These are phyloP conservation scores for Paxillus rubicundulus DNA, from an alignment of 768 basidiomycete species.

Conservation along the genomic window DNA sequence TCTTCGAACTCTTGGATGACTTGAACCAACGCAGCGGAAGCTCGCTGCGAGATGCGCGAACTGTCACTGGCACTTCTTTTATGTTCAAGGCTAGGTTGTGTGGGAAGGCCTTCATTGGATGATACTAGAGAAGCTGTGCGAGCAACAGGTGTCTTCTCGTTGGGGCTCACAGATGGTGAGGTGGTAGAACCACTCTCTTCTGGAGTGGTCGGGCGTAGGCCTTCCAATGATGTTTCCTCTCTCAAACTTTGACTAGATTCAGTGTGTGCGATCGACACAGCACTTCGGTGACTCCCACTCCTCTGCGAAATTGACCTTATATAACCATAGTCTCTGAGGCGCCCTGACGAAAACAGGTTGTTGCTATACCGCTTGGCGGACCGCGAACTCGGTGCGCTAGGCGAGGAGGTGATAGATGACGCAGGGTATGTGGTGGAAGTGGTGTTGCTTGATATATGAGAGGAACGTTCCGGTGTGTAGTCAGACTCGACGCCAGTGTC, in stretches of 20 bases:
- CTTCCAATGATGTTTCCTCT: slow-evolving; percentile 43
- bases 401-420: slow-evolving; percentile 41
- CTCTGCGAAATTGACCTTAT: slow-evolving; percentile 53
- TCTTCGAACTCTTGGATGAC: slow-evolving; percentile 77
- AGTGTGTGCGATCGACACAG: slow-evolving; percentile 46
- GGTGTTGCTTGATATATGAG: slow-evolving; percentile 37
- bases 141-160: slow-evolving; percentile 37
- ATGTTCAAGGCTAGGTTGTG: slow-evolving; percentile 15
- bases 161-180: slow-evolving; percentile 43
- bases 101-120: slow-evolving; percentile 29
- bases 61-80: slow-evolving; percentile 3
- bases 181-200: slow-evolving; percentile 44
- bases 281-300: slow-evolving; percentile 39
- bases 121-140: slow-evolving; percentile 43
- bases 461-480: slow-evolving; percentile 32
- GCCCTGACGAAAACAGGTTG: slow-evolving; percentile 82
- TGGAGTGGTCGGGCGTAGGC: slow-evolving; percentile 54
- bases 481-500: slow-evolving; percentile 29
- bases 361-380: slow-evolving; percentile 78
- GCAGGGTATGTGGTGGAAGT: slow-evolving; percentile 36
- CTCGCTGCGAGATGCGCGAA: slow-evolving; percentile 44
- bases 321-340: slow-evolving; percentile 72
- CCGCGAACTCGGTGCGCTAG: slow-evolving; percentile 37
- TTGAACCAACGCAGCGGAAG: slow-evolving; percentile 71
- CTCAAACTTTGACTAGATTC: slow-evolving; percentile 43